phyloP scores from a whole-genome alignment of 2,329 filamentous ascomycete genomes.

The Pseudofabraea citricarpa region DNA sequence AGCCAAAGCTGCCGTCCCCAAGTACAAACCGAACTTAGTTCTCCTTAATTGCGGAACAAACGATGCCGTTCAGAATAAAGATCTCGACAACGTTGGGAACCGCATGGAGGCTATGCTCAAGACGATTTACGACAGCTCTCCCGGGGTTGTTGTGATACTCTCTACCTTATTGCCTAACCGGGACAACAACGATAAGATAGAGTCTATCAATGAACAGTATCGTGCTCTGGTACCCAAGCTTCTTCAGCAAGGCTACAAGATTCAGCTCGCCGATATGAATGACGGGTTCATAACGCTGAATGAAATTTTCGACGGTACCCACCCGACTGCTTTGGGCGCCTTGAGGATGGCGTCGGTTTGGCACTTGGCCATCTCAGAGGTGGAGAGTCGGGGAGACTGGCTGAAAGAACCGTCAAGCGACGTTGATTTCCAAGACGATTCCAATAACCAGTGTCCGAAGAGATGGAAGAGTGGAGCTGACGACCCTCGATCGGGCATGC shows the following conservation, averaged over 20 bases:
- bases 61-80: not conserved
- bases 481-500: too few relatives aligned
- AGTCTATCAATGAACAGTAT: not conserved
- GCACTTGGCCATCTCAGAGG: not conserved
- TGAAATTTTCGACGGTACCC: conserved; percentile 14
- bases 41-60: not conserved
- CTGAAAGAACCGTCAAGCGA: too few relatives aligned
- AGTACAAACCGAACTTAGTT: not conserved
- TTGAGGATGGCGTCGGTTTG: conserved; percentile 18
- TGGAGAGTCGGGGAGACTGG: too few relatives aligned
- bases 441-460: too few relatives aligned
- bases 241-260: not conserved
- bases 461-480: too few relatives aligned
- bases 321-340: conserved; percentile 17
- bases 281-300: conserved; percentile 2
- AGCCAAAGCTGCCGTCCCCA: not conserved
- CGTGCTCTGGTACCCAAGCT: not conserved
- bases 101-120: not conserved
- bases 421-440: too few relatives aligned
- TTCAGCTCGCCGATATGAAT: not conserved
- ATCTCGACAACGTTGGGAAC: not conserved
- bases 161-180: not conserved
- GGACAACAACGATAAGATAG: not conserved
- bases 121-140: not conserved
- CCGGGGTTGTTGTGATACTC: not conserved